Conservation (phyloP, 495 filamentous ascomycete species). For the Aspergillus carlsbadensis region DNA sequence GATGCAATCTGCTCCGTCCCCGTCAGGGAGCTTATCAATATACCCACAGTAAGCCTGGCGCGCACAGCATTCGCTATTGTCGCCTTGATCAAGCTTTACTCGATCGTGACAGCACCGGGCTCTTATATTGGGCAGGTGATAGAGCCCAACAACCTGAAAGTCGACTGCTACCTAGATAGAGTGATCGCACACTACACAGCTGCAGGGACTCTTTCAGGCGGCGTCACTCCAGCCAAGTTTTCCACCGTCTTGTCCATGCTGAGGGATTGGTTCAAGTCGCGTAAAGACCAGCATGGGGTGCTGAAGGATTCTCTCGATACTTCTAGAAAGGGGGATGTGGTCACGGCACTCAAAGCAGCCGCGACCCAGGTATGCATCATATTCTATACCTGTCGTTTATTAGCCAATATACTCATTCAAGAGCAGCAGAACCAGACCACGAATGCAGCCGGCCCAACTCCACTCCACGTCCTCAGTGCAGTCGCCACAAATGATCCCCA, state of each 20-base stretch:
- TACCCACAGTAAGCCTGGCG: constrained; percentile 77
- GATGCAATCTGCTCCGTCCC: constrained; percentile 65
- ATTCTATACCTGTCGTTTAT: constrained; percentile 9
- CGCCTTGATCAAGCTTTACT: constrained; percentile 86
- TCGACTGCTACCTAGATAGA: constrained; percentile 71
- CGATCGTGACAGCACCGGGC: constrained; percentile 65
- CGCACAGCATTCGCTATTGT: constrained; percentile 80
- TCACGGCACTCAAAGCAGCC: not conserved
- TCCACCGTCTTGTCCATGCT: constrained; percentile 72
- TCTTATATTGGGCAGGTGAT: constrained; percentile 76
- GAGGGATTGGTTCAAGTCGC: constrained; percentile 64
- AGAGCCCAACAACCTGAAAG: constrained; percentile 66
- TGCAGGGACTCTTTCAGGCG: constrained; percentile 62
- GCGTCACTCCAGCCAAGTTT: constrained; percentile 73
- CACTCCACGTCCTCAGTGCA: constrained; percentile 66
- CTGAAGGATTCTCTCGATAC: constrained; percentile 28
- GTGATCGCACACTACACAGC: constrained; percentile 65
- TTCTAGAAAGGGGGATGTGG: not conserved
- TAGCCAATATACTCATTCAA: not conserved
- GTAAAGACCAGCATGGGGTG: constrained; percentile 35
- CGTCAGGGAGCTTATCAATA: constrained; percentile 57
- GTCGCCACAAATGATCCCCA: constrained; percentile 58
- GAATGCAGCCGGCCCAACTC: constrained; percentile 42
- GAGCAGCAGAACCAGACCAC: constrained; percentile 2
- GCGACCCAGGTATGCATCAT: constrained; percentile 6